Percentiles rank a stretch among this genome's conserved stretches.
phyloP scores from a whole-genome alignment of 2,329 filamentous ascomycete species.

The Akanthomyces lecanii region DNA sequence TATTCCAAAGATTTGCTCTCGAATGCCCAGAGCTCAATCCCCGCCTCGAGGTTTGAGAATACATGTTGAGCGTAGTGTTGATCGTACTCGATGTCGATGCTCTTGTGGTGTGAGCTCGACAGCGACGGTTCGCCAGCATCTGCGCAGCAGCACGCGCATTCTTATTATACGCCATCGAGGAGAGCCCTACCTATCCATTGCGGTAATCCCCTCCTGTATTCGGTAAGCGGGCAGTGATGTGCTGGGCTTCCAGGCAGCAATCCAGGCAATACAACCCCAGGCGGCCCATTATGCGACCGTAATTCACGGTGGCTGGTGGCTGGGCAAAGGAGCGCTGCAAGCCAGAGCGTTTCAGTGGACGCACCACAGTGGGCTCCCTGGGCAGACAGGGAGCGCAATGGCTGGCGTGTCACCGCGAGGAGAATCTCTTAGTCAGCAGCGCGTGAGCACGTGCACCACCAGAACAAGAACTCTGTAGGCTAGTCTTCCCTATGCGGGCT shows the following conservation, averaged over 20 bases:
- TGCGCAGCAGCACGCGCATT: slow-evolving; percentile 9
- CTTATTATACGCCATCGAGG: slow-evolving; percentile 5
- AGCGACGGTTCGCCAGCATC: neutral
- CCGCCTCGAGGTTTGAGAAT: neutral
- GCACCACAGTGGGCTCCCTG: neutral
- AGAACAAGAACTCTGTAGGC: slow-evolving; percentile 3
- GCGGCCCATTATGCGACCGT: slow-evolving; percentile 12
- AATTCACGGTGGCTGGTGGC: slow-evolving; percentile 13
- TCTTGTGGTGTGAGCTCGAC: neutral
- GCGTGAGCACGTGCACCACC: slow-evolving; percentile 30
- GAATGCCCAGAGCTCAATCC: neutral
- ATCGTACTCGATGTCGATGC: neutral
- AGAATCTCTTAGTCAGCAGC: slow-evolving; percentile 33
- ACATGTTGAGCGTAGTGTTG: neutral
- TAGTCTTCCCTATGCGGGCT: slow-evolving; percentile 15
- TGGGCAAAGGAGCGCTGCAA: slow-evolving; percentile 1
- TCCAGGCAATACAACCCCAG: neutral
- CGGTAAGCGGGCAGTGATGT: neutral
- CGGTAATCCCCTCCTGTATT: neutral
- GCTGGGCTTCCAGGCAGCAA: slow-evolving; percentile 15
- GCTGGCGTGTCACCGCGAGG: neutral
- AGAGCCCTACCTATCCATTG: neutral
- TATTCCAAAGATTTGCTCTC: slow-evolving; percentile 26
- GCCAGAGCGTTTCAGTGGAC: neutral
- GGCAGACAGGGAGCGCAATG: neutral